Percentiles rank a stretch among this genome's conserved stretches.
Conservation (phyloP, 2,329 filamentous ascomycete species). For the Plenodomus biglobosus region DNA sequence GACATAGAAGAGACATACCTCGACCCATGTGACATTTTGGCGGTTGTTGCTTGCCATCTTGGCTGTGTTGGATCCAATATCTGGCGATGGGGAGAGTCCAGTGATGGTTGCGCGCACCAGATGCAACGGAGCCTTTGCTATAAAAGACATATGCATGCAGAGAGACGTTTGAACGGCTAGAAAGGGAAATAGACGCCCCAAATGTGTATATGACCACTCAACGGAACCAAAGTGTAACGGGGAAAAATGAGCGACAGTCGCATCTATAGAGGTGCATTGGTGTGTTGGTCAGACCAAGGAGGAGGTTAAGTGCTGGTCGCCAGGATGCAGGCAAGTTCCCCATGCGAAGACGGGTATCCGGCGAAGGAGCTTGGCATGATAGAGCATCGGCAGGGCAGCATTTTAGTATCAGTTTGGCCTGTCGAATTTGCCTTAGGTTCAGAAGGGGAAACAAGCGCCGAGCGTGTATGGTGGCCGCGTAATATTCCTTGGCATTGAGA, state of each 20-base stretch:
- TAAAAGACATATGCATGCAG: slow-evolving; percentile 31
- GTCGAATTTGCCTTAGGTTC: slow-evolving; percentile 22
- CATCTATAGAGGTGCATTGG: slow-evolving; percentile 30
- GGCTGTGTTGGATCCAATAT: slow-evolving; percentile 10
- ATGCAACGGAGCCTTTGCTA: slow-evolving; percentile 28
- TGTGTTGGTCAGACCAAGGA: slow-evolving; percentile 19
- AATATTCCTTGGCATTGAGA: slow-evolving; percentile 23
- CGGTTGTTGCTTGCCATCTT: slow-evolving; percentile 38
- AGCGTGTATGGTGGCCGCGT: slow-evolving; percentile 30
- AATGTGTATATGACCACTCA: slow-evolving; percentile 7
- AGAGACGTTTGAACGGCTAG: slow-evolving; percentile 10
- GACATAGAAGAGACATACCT: slow-evolving; percentile 31
- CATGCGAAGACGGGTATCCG: slow-evolving; percentile 40
- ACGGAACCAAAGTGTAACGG: slow-evolving; percentile 12
- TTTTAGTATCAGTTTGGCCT: slow-evolving; percentile 15
- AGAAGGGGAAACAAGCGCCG: slow-evolving; percentile 26
- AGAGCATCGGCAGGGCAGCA: slow-evolving; percentile 20
- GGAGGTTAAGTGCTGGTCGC: slow-evolving; percentile 24
- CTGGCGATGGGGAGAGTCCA: slow-evolving; percentile 14
- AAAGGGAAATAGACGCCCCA: slow-evolving; percentile 10
- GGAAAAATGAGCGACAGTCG: slow-evolving; percentile 22
- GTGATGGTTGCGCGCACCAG: slow-evolving; percentile 30
- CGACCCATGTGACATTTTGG: slow-evolving; percentile 47
- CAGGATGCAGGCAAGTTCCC: slow-evolving; percentile 34
- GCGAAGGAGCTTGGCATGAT: slow-evolving; percentile 33